Percentiles rank a stretch among this genome's conserved stretches.
Conservation (phyloP, 441 rosid species). For the Syzygium syzygioides region DNA sequence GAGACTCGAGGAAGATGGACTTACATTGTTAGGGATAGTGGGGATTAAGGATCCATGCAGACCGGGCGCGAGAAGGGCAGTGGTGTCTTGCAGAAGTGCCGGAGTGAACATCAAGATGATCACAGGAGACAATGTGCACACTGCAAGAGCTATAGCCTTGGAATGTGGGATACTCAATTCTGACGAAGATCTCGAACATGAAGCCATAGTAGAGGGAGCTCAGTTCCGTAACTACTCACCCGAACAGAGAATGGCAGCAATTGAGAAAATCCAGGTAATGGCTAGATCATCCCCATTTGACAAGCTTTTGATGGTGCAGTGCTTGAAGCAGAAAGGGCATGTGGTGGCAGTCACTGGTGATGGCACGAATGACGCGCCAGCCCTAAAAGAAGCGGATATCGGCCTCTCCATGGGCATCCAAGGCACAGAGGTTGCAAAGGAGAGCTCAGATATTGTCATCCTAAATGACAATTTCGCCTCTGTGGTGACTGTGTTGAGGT, state of each 20-base stretch:
- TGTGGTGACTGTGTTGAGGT: background rate
- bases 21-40: background rate
- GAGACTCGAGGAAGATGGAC: background rate
- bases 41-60: conserved; percentile 7
- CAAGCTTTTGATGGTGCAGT: conserved; percentile 11
- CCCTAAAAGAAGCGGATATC: background rate
- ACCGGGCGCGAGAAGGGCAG: background rate
- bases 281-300: conserved; percentile 2
- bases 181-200: background rate
- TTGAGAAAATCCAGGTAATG: background rate
- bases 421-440: conserved; percentile 7
- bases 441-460: conserved; percentile 6
- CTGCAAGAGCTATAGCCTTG: background rate
- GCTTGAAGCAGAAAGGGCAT: conserved; percentile 6
- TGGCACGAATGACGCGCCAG: conserved; percentile 7
- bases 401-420: conserved; percentile 11
- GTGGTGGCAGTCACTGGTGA: conserved; percentile 6
- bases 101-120: conserved; percentile 10
- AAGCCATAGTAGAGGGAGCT: background rate
- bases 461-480: conserved; percentile 1
- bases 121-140: conserved; percentile 3
- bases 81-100: background rate
- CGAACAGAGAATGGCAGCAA: background rate
- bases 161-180: conserved; percentile 5
- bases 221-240: background rate